Conservation (phyloP, 192 early-diverging fungal genomes). For the Rhizophagus clarus region DNA sequence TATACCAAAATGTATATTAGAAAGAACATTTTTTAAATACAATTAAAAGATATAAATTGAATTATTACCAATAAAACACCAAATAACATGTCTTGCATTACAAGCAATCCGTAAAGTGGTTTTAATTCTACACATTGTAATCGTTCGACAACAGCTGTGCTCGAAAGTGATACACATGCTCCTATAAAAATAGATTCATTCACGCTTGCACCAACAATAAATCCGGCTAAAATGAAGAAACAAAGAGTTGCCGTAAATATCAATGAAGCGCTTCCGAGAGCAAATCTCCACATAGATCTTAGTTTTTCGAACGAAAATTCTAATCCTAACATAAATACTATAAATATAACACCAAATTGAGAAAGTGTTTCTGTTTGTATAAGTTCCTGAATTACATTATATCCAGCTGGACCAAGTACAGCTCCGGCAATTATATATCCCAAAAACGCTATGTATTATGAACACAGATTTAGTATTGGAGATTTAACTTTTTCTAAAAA, state of each 20-base stretch:
- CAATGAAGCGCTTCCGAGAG: slow-evolving; percentile 47
- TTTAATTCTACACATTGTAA: slow-evolving; percentile 51
- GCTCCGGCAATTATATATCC: slow-evolving; percentile 60
- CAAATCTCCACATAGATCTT: slow-evolving; percentile 49
- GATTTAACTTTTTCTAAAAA: neutral
- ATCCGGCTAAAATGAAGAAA: slow-evolving; percentile 42
- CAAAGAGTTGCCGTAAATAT: slow-evolving; percentile 46
- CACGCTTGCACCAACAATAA: slow-evolving; percentile 34
- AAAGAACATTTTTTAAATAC: slow-evolving; percentile 9
- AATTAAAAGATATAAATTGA: slow-evolving; percentile 16
- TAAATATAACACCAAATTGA: slow-evolving; percentile 57
- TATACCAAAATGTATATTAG: neutral
- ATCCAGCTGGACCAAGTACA: slow-evolving; percentile 47
- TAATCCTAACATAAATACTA: slow-evolving; percentile 60
- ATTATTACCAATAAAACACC: slow-evolving; percentile 57
- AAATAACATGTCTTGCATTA: slow-evolving; percentile 58
- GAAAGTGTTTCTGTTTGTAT: slow-evolving; percentile 59
- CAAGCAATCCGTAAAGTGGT: slow-evolving; percentile 53
- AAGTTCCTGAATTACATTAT: slow-evolving; percentile 52
- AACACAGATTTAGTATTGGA: slow-evolving; percentile 28
- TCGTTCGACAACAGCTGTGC: slow-evolving; percentile 56
- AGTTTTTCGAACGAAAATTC: slow-evolving; percentile 62
- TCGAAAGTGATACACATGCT: slow-evolving; percentile 50
- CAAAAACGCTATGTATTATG: slow-evolving; percentile 53
- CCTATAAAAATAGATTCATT: slow-evolving; percentile 56